Evolutionary conservation across 371 early-diverging fungal species (phyloP).

Genomic region (Funneliformis caledonium): DNA sequence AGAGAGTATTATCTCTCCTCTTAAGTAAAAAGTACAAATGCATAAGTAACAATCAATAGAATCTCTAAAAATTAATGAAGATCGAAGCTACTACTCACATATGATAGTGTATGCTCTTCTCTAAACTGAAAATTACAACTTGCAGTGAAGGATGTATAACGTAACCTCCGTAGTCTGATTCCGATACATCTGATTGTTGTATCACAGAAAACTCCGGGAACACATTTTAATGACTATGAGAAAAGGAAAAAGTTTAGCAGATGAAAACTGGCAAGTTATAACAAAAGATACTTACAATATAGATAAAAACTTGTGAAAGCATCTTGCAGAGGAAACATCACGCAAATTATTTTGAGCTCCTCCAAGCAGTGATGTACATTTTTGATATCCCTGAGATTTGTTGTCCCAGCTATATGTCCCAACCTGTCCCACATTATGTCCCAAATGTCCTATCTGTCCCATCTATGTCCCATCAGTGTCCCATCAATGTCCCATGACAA

Average conservation of each 20-base stretch:
- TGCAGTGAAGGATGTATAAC: constrained; percentile 21
- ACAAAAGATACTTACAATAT: constrained; percentile 17
- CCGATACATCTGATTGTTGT: constrained; percentile 13
- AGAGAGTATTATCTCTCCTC: constrained; percentile 2
- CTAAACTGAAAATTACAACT: background rate
- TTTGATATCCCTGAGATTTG: no score
- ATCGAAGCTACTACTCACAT: constrained; percentile 20
- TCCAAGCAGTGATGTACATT: no score
- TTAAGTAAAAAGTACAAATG: constrained; percentile 8
- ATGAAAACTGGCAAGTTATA: background rate
- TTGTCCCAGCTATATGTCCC: no score
- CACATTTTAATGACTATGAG: background rate
- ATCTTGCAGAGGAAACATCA: background rate
- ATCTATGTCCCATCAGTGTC: no score
- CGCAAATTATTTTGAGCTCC: background rate
- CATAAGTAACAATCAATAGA: background rate
- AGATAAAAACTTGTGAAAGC: background rate
- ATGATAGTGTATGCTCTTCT: constrained; percentile 7
- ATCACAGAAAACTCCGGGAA: background rate
- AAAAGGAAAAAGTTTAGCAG: constrained; percentile 11
- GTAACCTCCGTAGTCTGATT: constrained; percentile 27
- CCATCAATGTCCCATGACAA: no score
- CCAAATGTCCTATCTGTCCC: no score
- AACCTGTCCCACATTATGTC: no score
- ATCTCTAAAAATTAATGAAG: background rate